Percentiles rank a stretch among this genome's conserved stretches.
Evolutionary conservation across 78 protist genomes (phyloP).

Genomic region (Creolimax fragrantissima): DNA sequence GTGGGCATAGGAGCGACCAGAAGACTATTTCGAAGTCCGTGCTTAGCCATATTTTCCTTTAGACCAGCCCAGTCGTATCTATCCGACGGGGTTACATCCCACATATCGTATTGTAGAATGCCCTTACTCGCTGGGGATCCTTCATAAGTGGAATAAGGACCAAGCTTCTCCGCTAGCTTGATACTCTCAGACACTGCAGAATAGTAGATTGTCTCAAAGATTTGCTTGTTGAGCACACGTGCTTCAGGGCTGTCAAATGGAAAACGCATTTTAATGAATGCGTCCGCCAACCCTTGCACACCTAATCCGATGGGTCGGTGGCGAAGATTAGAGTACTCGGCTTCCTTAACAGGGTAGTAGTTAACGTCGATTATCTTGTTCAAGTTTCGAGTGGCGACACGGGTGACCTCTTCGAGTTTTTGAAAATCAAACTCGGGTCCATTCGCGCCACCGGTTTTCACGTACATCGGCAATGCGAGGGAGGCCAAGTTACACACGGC

Average conservation of each 20-base stretch:
- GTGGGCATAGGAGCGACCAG: conserved; percentile 99
- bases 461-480: conserved; percentile 84
- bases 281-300: conserved; percentile 95
- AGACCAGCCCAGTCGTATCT: conserved; percentile 68
- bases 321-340: conserved; percentile 71
- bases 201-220: conserved; percentile 94
- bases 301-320: conserved; percentile 97
- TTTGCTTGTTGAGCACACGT: conserved; percentile 73
- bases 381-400: conserved; percentile 70
- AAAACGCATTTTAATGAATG: conserved; percentile 68
- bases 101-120: conserved; percentile 88
- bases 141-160: conserved; percentile 34
- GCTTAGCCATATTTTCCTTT: conserved; percentile 7
- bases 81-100: conserved; percentile 74
- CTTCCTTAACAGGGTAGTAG: conserved; percentile 94
- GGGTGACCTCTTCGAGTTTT: conserved; percentile 52
- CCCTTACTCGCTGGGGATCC: conserved; percentile 41
- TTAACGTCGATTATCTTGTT: conserved; percentile 88
- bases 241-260: conserved; percentile 90
- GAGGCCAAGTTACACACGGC: conserved; percentile 98
- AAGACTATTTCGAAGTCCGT: conserved; percentile 90
- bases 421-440: conserved; percentile 61
- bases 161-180: conserved; percentile 35
- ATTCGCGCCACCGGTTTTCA: conserved; percentile 22
- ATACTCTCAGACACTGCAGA: conserved; percentile 56